Evolutionary conservation across 2,329 filamentous ascomycete species (phyloP).

Genomic region (Celoporthe dispersa): DNA sequence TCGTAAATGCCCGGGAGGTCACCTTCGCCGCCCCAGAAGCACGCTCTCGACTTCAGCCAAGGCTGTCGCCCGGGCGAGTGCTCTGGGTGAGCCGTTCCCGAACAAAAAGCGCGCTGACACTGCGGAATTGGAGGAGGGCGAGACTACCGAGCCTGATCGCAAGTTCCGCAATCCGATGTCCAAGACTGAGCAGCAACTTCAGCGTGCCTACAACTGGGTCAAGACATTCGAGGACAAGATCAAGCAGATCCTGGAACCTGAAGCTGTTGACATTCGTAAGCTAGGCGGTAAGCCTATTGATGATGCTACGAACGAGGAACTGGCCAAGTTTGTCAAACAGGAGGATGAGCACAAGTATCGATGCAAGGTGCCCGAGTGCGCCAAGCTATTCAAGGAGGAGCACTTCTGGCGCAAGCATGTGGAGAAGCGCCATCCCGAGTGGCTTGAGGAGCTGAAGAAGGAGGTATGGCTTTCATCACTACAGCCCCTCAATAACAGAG

Average conservation of each 20-base stretch:
- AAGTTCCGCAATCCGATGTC: slow-evolving; percentile 71
- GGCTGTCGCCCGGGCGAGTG: slow-evolving; percentile 83
- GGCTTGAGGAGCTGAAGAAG: slow-evolving; percentile 77
- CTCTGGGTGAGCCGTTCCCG: slow-evolving; percentile 80
- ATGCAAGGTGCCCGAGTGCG: slow-evolving; percentile 94
- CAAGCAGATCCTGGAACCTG: slow-evolving; percentile 87
- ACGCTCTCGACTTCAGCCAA: slow-evolving; percentile 84
- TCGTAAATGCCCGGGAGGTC: slow-evolving; percentile 95
- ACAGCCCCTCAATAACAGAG: neutral
- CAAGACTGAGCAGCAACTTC: slow-evolving; percentile 89
- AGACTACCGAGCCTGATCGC: slow-evolving; percentile 69
- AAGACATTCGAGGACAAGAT: slow-evolving; percentile 98
- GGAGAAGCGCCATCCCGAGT: slow-evolving; percentile 92
- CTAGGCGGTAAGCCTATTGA: slow-evolving; percentile 86
- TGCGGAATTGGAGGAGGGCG: slow-evolving; percentile 67
- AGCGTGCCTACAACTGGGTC: slow-evolving; percentile 97
- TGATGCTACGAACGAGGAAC: slow-evolving; percentile 84
- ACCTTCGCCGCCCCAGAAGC: slow-evolving; percentile 86
- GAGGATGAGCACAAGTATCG: slow-evolving; percentile 97
- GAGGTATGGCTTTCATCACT: slow-evolving; percentile 65
- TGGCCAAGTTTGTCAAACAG: slow-evolving; percentile 88
- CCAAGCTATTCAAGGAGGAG: slow-evolving; percentile 95
- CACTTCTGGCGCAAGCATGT: slow-evolving; percentile 98
- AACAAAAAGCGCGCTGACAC: slow-evolving; percentile 73
- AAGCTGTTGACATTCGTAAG: slow-evolving; percentile 84